Percentiles rank a stretch among this genome's conserved stretches.
These are phyloP conservation scores for Penicillium psychrosexuale DNA, from an alignment of 2,329 filamentous ascomycete species.

Conservation along the genomic window DNA sequence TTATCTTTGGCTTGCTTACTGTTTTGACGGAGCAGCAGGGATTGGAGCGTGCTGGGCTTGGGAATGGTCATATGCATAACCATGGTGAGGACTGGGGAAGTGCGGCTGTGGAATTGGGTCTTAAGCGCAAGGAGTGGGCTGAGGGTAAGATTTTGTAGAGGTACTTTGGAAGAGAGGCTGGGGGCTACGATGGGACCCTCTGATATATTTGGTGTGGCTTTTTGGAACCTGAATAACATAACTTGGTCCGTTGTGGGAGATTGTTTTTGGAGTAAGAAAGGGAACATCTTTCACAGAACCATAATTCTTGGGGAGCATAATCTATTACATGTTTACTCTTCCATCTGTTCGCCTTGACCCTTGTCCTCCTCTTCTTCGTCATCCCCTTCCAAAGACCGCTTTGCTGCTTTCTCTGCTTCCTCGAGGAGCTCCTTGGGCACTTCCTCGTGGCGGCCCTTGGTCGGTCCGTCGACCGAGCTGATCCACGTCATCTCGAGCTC, in stretches of 20 bases:
- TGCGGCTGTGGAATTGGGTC: constrained; percentile 89
- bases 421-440: constrained; percentile 87
- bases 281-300: constrained; percentile 6
- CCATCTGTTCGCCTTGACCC: constrained; percentile 73
- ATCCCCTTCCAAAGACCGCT: constrained; percentile 82
- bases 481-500: constrained; percentile 99
- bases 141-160: constrained; percentile 58
- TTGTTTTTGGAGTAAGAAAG: background rate
- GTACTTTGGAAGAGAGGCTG: background rate
- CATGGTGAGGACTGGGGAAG: constrained; percentile 96
- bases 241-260: background rate
- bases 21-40: constrained; percentile 87
- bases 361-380: constrained; percentile 76
- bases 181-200: constrained; percentile 2
- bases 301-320: constrained; percentile 18
- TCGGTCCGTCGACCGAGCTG: constrained; percentile 77
- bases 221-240: background rate
- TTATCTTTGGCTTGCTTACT: constrained; percentile 89
- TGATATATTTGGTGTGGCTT: background rate
- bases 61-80: constrained; percentile 64
- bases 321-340: constrained; percentile 61
- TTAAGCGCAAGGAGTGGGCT: constrained; percentile 81
- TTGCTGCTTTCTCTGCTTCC: constrained; percentile 89
- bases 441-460: constrained; percentile 87
- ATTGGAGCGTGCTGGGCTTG: constrained; percentile 74